Conservation (phyloP, 306 rosid genomes). For the peach (Prunus persica) region Prunus_persica_NCBIv2 NC_034009.1:26397501-26398000, state of each 20-base stretch:
- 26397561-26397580: conserved; percentile 87
- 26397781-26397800: neutral
- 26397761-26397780: conserved; percentile 16
- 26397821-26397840: conserved; percentile 74
- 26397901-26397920: conserved; percentile 22
- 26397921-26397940: conserved; percentile 20
- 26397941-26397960: neutral
- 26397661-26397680: conserved; percentile 88
- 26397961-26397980: neutral
- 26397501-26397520: conserved; percentile 66
- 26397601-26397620: too few species aligned
- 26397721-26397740: conserved; percentile 71
- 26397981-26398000: neutral
- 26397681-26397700: conserved; percentile 63
- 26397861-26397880: conserved; percentile 74
- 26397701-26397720: conserved; percentile 73
- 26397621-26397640: too few species aligned
- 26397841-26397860: conserved; percentile 86
- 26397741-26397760: conserved; percentile 35
- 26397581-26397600: neutral
- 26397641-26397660: conserved; percentile 42
- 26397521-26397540: conserved; percentile 83
- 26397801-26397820: conserved; percentile 1
- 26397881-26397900: conserved; percentile 55
- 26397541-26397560: conserved; percentile 85